These are phyloP conservation scores for Penicillium sp. DNA, from an alignment of 2,329 filamentous ascomycete genomes.

Conservation along the genomic window DNA sequence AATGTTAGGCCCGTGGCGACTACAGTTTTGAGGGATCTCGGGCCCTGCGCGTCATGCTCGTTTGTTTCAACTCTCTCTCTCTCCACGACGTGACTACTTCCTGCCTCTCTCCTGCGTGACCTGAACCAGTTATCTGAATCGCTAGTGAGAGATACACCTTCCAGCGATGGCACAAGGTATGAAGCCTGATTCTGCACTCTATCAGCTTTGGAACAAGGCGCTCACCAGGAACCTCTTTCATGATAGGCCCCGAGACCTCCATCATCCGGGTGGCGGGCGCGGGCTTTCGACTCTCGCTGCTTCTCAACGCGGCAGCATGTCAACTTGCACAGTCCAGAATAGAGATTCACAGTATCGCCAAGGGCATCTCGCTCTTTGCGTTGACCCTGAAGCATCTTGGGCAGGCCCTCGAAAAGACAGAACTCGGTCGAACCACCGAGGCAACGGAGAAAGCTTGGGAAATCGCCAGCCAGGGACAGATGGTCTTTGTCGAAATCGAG, in stretches of 20 bases:
- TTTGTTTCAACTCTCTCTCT: neutral
- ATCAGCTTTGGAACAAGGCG: neutral
- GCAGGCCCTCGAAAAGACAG: slow-evolving; percentile 39
- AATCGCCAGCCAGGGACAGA: slow-evolving; percentile 47
- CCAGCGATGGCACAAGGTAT: slow-evolving; percentile 28
- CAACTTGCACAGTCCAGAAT: slow-evolving; percentile 47
- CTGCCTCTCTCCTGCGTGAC: slow-evolving; percentile 1
- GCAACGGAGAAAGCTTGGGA: slow-evolving; percentile 45
- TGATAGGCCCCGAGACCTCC: slow-evolving; percentile 28
- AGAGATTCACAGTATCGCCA: slow-evolving; percentile 52
- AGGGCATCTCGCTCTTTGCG: slow-evolving; percentile 49
- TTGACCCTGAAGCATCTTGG: slow-evolving; percentile 48
- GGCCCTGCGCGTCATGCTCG: slow-evolving; percentile 1
- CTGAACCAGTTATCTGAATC: neutral
- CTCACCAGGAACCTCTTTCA: slow-evolving; percentile 4
- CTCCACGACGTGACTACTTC: neutral
- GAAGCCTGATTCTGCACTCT: neutral
- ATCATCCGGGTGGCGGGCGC: slow-evolving; percentile 35
- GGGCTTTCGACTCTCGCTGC: slow-evolving; percentile 49
- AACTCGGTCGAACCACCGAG: slow-evolving; percentile 41
- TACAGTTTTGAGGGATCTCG: neutral
- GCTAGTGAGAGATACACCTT: slow-evolving; percentile 3
- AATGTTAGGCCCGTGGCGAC: slow-evolving; percentile 13
- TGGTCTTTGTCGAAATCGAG: slow-evolving; percentile 51
- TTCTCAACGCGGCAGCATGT: slow-evolving; percentile 51